Evolutionary conservation across 306 rosid genomes (phyloP).

Genomic region (Luffa acutangula): DNA sequence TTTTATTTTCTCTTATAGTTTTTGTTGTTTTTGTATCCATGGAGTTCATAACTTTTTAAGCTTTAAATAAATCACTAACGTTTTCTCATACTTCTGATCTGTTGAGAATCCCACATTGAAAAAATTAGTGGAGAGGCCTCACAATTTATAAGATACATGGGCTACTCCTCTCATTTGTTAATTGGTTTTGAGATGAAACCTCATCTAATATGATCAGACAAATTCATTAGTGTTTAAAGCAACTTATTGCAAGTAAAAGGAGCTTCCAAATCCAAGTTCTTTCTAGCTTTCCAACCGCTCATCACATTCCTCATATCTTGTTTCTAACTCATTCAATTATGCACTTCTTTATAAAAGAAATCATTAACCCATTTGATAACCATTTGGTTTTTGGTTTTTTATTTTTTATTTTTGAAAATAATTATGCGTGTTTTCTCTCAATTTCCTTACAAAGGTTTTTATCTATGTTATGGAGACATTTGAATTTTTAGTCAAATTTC

Average conservation of each 20-base stretch:
- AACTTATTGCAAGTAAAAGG: not conserved
- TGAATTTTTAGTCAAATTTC: no score
- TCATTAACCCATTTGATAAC: no score
- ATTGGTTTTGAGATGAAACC: no score
- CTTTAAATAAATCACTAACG: not conserved
- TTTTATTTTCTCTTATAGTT: not conserved
- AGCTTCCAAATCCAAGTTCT: not conserved
- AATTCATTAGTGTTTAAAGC: not conserved
- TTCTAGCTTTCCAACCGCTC: not conserved
- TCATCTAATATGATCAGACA: not conserved
- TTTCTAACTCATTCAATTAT: not conserved
- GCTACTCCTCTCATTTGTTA: no score
- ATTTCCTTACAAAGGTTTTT: no score
- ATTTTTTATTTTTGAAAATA: no score
- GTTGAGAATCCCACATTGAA: no score
- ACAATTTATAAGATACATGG: no score
- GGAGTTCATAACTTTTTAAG: not conserved
- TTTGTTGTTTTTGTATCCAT: not conserved
- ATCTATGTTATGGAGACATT: no score
- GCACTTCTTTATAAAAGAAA: not conserved
- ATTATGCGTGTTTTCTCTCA: no score
- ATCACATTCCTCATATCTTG: not conserved
- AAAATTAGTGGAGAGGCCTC: no score
- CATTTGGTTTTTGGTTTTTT: no score
- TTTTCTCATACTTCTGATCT: not conserved